A percentile compares a stretch with the other conserved stretches of the same genome.
phyloP scores from a whole-genome alignment of 2,329 filamentous ascomycete genomes.

The Dothidotthia symphoricarpi region DNA sequence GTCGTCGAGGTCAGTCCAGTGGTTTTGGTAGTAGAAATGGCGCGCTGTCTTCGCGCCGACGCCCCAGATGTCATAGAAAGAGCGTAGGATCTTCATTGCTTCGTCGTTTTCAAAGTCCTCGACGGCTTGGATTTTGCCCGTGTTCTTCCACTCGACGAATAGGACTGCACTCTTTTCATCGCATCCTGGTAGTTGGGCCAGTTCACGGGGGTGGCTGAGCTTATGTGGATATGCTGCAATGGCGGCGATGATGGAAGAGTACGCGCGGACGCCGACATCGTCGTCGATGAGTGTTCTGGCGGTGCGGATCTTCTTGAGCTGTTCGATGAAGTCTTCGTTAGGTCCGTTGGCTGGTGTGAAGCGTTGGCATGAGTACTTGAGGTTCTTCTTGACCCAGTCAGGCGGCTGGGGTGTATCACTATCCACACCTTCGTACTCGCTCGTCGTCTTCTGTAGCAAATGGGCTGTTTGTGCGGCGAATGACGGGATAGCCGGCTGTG shows the following conservation, averaged over 20 bases:
- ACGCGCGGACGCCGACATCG: constrained; percentile 77
- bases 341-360: constrained; percentile 67
- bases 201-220: constrained; percentile 47
- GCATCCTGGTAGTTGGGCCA: constrained; percentile 68
- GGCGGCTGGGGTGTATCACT: constrained; percentile 64
- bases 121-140: constrained; percentile 62
- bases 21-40: constrained; percentile 71
- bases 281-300: constrained; percentile 71
- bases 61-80: constrained; percentile 89
- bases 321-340: constrained; percentile 71
- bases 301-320: constrained; percentile 71
- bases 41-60: constrained; percentile 78
- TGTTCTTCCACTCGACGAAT: constrained; percentile 71
- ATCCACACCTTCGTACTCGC: constrained; percentile 65
- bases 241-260: constrained; percentile 81
- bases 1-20: constrained; percentile 84
- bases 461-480: constrained; percentile 26
- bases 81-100: constrained; percentile 61
- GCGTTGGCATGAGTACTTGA: constrained; percentile 77
- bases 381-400: constrained; percentile 62
- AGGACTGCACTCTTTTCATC: constrained; percentile 74
- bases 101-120: constrained; percentile 63
- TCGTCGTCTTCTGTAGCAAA: constrained; percentile 69
- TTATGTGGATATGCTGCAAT: constrained; percentile 75
- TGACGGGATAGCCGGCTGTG: constrained; percentile 10